Evolutionary conservation across 2,329 filamentous ascomycete genomes (phyloP), one percentile per base, ranked within the genome.

Genomic region (Boeremia exigua): DNA sequence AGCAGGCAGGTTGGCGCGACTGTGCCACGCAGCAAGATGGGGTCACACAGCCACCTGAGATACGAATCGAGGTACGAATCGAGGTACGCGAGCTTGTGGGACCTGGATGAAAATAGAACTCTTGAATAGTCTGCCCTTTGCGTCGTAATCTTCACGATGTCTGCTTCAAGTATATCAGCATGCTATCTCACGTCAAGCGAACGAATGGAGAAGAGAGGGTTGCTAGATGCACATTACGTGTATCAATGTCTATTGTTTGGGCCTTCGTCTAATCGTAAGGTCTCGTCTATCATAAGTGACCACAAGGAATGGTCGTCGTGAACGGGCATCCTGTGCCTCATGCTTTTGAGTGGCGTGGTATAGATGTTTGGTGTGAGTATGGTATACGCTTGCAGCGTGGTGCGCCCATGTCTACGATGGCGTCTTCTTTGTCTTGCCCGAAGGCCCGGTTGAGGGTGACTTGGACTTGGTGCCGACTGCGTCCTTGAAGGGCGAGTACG

Each of bases 401-500:
- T 51, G 58, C 45, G 53, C 46, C 40, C 9, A 19, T 17, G n/a
- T 29, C 14, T 56, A 49, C 29, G 63, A 63, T 9, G 71, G 66
- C 48, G 72, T 64, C 62, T 74, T 76, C 59, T 76, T 76, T 6
- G 63, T 62, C 28, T 58, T 60, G 48, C 66, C 71, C 15, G 67
- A 56, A 14, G 67, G 57, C 42, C 68, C 67, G 43, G 61, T 53
- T 37, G 66, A 57, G 6, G 71, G 52, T 10, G 68, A 54, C 28
- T 61, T 60, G 19, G 68, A 57, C 14, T 67, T 65, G 30, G 23
- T 30, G 44, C 62, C 59, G 14, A 84, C 60, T 36, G 76, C 80
- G 68, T 87, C 85, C 38, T 78, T 76, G 58, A 86, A 82, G 1
- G 85, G 85, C 54, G 82, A 81, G 71, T 86, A 88, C 3, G 85